Evolutionary conservation across 1,284 basidiomycete species (phyloP).

Genomic region (Anthracocystis panici-leucophaei): DNA sequence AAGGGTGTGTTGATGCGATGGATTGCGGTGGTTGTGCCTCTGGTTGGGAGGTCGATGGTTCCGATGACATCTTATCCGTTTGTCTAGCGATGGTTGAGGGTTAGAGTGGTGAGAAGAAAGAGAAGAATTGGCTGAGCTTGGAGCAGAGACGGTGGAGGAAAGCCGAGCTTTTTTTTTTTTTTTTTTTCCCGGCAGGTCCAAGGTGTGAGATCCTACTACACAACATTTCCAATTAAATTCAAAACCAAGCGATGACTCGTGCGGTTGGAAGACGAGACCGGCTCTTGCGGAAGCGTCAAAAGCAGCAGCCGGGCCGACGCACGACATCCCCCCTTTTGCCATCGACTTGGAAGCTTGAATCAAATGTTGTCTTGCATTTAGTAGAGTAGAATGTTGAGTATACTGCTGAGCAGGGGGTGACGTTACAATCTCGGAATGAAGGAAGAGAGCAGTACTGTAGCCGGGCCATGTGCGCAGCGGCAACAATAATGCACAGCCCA

Average conservation of each 20-base stretch:
- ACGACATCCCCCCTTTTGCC: slow-evolving; percentile 4
- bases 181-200: neutral
- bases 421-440: neutral
- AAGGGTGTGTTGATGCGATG: neutral
- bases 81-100: neutral
- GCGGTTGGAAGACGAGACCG: slow-evolving; percentile 39
- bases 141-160: neutral
- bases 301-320: neutral
- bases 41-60: neutral
- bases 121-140: neutral
- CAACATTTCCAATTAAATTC: neutral
- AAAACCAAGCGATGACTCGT: slow-evolving; percentile 14
- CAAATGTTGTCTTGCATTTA: no score
- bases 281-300: slow-evolving; percentile 18
- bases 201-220: neutral
- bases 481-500: neutral
- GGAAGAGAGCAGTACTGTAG: neutral
- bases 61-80: slow-evolving; percentile 1
- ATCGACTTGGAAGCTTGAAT: no score
- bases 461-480: slow-evolving; percentile 4
- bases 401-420: no score
- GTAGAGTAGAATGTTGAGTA: no score
- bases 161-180: no score
- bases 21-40: neutral
- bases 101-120: neutral